These are phyloP conservation scores for Penicillium atrosanguineum DNA, from an alignment of 495 filamentous ascomycete genomes.

Conservation along the genomic window DNA sequence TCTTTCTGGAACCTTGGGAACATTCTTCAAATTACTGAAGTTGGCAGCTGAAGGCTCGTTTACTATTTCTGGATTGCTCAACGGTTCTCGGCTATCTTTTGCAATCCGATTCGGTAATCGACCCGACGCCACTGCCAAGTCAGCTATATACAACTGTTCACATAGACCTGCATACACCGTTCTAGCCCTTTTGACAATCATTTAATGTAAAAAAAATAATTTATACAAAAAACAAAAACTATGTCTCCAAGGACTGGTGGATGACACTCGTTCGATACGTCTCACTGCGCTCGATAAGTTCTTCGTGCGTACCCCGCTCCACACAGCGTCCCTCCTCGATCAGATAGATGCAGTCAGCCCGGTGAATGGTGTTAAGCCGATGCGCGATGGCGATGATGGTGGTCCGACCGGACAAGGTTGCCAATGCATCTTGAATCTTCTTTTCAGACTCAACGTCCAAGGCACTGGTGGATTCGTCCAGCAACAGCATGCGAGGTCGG, in stretches of 20 bases:
- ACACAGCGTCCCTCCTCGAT: slow-evolving; percentile 65
- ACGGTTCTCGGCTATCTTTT: not conserved
- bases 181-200: not conserved
- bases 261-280: slow-evolving; percentile 55
- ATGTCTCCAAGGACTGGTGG: slow-evolving; percentile 34
- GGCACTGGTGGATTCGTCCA: slow-evolving; percentile 75
- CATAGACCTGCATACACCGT: not conserved
- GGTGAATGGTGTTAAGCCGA: slow-evolving; percentile 68
- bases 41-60: not conserved
- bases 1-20: not conserved
- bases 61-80: not conserved
- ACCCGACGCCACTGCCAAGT: not conserved
- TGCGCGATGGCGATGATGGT: slow-evolving; percentile 77
- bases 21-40: not conserved
- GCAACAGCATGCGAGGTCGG: slow-evolving; percentile 61
- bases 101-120: not conserved
- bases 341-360: slow-evolving; percentile 71
- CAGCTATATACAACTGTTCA: not conserved
- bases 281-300: slow-evolving; percentile 58
- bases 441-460: slow-evolving; percentile 71
- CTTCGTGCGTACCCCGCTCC: slow-evolving; percentile 66
- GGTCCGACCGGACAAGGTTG: slow-evolving; percentile 62
- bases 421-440: slow-evolving; percentile 65
- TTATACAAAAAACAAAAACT: too few species aligned
- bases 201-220: not conserved